Percentiles rank a stretch among this genome's conserved stretches.
Conservation (phyloP, 495 filamentous ascomycete genomes). For the Penicilliopsis zonata region DNA sequence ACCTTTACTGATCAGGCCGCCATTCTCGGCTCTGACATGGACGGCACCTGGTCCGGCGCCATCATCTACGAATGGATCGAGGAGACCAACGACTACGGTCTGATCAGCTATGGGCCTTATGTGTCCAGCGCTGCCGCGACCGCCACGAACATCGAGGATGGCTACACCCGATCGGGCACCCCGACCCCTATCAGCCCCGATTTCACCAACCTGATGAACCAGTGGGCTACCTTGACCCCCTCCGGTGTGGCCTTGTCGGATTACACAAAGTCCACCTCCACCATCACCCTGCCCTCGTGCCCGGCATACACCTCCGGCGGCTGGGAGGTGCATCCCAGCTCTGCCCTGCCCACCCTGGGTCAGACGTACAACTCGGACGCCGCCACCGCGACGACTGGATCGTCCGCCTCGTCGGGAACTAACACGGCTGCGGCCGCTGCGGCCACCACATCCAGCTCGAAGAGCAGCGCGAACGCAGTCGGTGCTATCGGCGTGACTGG, state of each 20-base stretch:
- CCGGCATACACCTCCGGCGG: constrained; percentile 54
- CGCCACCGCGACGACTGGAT: constrained; percentile 3
- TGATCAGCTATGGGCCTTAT: constrained; percentile 61
- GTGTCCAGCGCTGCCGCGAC: constrained; percentile 20
- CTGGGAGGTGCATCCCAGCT: constrained; percentile 62
- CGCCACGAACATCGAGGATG: constrained; percentile 42
- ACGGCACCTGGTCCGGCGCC: constrained; percentile 62
- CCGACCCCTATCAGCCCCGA: constrained; percentile 66
- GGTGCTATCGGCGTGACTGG: constrained; percentile 6
- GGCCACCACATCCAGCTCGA: constrained; percentile 8
- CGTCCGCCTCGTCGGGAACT: background rate
- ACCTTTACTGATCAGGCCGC: constrained; percentile 64
- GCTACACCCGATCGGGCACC: constrained; percentile 57
- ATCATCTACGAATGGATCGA: constrained; percentile 89
- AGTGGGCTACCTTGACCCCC: constrained; percentile 64
- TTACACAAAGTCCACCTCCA: constrained; percentile 51
- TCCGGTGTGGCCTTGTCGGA: constrained; percentile 49
- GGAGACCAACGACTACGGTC: constrained; percentile 73
- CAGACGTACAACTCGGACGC: constrained; percentile 14
- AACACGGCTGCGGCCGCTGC: constrained; percentile 6
- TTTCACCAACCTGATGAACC: constrained; percentile 61
- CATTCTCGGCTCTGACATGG: constrained; percentile 66
- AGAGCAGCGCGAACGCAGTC: constrained; percentile 9
- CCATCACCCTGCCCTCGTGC: constrained; percentile 45
- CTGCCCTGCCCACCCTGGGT: constrained; percentile 56